These are phyloP conservation scores for Golubevia sp. DNA, from an alignment of 1,284 basidiomycete species.

Conservation along the genomic window DNA sequence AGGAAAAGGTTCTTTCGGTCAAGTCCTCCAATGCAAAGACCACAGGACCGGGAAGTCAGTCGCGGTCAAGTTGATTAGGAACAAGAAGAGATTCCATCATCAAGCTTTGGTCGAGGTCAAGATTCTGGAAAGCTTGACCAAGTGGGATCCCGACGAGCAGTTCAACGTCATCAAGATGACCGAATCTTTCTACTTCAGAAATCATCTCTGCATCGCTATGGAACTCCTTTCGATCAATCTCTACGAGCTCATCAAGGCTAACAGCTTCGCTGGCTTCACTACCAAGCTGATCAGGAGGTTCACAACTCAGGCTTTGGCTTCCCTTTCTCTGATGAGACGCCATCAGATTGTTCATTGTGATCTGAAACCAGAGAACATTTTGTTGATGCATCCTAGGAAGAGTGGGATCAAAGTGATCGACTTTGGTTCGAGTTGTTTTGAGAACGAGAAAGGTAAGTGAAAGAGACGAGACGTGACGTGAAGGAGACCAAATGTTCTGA, in stretches of 20 bases:
- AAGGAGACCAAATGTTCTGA: no score
- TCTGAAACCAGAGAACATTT: conserved; percentile 98
- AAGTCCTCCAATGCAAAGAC: conserved; percentile 93
- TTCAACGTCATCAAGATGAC: conserved; percentile 98
- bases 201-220: conserved; percentile 97
- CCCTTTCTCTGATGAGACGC: conserved; percentile 88
- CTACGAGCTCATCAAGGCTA: conserved; percentile 99
- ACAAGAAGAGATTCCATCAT: conserved; percentile 98
- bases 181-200: conserved; percentile 97
- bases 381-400: conserved; percentile 90
- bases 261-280: conserved; percentile 95
- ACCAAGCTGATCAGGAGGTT: conserved; percentile 93
- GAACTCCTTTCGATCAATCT: conserved; percentile 97
- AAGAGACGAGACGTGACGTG: not conserved
- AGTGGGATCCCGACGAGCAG: conserved; percentile 97
- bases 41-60: conserved; percentile 95
- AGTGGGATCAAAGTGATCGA: conserved; percentile 98
- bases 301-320: conserved; percentile 91
- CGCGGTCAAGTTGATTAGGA: conserved; percentile 98
- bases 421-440: conserved; percentile 97
- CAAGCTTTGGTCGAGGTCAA: conserved; percentile 98
- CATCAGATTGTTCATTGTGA: conserved; percentile 99
- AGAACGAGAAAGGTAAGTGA: conserved; percentile 91
- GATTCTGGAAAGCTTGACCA: conserved; percentile 90
- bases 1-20: conserved; percentile 97